Evolutionary conservation across 805 yeast genomes (phyloP).

Genomic region (Sugiyamaella valdiviana): DNA sequence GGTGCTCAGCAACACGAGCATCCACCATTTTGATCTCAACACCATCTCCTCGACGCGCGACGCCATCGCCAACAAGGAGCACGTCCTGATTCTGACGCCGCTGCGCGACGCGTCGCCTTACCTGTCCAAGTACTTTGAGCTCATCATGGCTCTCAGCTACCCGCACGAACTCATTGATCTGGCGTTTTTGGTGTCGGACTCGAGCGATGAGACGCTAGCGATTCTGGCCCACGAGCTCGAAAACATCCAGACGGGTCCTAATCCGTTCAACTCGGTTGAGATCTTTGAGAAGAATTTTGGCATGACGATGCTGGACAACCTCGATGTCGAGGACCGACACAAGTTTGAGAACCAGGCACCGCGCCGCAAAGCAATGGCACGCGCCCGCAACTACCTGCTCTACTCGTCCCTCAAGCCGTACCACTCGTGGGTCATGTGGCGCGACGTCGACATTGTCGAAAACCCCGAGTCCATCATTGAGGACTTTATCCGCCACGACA

Average conservation of each 20-base stretch:
- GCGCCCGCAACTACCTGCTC: slow-evolving; percentile 80
- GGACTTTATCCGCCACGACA: slow-evolving; percentile 80
- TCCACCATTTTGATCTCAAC: slow-evolving; percentile 17
- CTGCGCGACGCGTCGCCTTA: slow-evolving; percentile 74
- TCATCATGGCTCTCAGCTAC: slow-evolving; percentile 79
- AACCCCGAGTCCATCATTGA: slow-evolving; percentile 71
- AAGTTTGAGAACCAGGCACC: slow-evolving; percentile 90
- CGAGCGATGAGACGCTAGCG: slow-evolving; percentile 66
- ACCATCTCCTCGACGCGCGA: slow-evolving; percentile 17
- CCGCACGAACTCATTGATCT: slow-evolving; percentile 70
- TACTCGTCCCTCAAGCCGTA: slow-evolving; percentile 75
- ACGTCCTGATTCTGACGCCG: slow-evolving; percentile 66
- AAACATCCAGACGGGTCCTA: slow-evolving; percentile 53
- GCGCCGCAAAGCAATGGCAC: slow-evolving; percentile 78
- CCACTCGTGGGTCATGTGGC: slow-evolving; percentile 86
- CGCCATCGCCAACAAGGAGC: slow-evolving; percentile 41
- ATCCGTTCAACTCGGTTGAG: slow-evolving; percentile 69
- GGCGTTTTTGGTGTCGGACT: slow-evolving; percentile 74
- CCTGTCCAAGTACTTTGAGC: slow-evolving; percentile 75
- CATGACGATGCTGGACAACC: slow-evolving; percentile 58
- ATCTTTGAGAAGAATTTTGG: slow-evolving; percentile 91
- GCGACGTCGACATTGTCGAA: slow-evolving; percentile 86
- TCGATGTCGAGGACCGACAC: slow-evolving; percentile 76
- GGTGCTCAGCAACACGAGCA: slow-evolving; percentile 7
- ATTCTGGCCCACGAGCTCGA: slow-evolving; percentile 68